Evolutionary conservation across 1,139 yeast species (phyloP).

Genomic region (Kurtzmaniella quercitrusa): DNA sequence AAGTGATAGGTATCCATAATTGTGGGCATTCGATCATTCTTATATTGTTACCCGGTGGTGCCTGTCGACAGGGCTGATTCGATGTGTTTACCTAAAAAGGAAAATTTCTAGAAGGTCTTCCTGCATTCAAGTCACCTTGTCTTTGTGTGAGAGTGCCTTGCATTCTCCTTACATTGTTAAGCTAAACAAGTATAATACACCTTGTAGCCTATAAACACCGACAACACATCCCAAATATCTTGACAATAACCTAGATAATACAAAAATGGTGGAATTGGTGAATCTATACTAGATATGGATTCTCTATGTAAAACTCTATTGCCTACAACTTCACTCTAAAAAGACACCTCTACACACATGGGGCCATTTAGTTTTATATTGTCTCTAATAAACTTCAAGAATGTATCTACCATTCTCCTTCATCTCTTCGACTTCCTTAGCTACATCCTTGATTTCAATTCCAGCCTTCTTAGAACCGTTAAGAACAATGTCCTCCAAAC

Average conservation of each 20-base stretch:
- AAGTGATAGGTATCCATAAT: too few species aligned
- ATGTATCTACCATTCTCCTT: constrained; percentile 92
- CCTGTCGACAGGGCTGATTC: not conserved
- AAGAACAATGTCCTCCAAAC: constrained; percentile 74
- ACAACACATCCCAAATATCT: too few species aligned
- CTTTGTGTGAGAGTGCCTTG: not conserved
- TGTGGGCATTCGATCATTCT: not conserved
- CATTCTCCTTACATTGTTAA: not conserved
- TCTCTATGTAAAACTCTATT: too few species aligned
- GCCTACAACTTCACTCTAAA: too few species aligned
- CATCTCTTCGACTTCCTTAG: constrained; percentile 83
- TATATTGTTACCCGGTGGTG: not conserved
- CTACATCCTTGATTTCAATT: constrained; percentile 60
- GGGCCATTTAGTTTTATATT: not conserved
- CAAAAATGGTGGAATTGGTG: too few species aligned
- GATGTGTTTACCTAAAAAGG: not conserved
- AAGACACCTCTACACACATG: not conserved
- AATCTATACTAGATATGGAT: too few species aligned
- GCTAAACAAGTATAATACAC: too few species aligned
- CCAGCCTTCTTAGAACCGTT: constrained; percentile 71
- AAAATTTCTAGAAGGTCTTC: not conserved
- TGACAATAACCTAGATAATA: too few species aligned
- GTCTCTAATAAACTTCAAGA: constrained; percentile 76
- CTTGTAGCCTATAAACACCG: too few species aligned
- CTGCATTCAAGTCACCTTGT: not conserved